Evolutionary conservation across 2,329 filamentous ascomycete species (phyloP).

Genomic region (Botrytis paeoniae): DNA sequence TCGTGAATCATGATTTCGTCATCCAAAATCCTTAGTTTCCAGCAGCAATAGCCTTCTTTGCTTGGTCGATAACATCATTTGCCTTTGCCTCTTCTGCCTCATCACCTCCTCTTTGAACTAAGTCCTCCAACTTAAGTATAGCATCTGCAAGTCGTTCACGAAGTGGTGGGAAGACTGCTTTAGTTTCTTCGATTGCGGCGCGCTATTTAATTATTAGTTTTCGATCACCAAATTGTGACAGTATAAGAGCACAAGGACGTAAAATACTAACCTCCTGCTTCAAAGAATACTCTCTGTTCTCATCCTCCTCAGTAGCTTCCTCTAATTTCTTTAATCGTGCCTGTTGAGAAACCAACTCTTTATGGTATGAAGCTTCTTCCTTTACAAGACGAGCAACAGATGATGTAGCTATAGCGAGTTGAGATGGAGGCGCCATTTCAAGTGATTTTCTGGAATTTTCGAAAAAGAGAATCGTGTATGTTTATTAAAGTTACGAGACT

Average conservation of each 20-base stretch:
- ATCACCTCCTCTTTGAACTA: slow-evolving; percentile 58
- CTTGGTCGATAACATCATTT: slow-evolving; percentile 44
- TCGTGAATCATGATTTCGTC: slow-evolving; percentile 16
- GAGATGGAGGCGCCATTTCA: slow-evolving; percentile 71
- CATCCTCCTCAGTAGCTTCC: slow-evolving; percentile 54
- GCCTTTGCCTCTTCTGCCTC: slow-evolving; percentile 53
- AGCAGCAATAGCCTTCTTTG: slow-evolving; percentile 51
- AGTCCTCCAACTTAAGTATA: slow-evolving; percentile 68
- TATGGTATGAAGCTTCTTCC: slow-evolving; percentile 87
- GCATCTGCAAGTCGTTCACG: slow-evolving; percentile 69
- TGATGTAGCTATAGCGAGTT: slow-evolving; percentile 75
- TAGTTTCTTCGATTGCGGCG: slow-evolving; percentile 77
- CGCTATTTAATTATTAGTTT: slow-evolving; percentile 28
- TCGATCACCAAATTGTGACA: neutral
- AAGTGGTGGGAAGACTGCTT: slow-evolving; percentile 73
- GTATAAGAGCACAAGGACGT: neutral
- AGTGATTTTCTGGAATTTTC: neutral
- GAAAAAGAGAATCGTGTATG: neutral
- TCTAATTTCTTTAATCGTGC: slow-evolving; percentile 61
- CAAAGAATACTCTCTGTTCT: slow-evolving; percentile 74
- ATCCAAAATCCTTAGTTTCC: slow-evolving; percentile 40
- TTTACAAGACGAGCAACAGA: slow-evolving; percentile 82
- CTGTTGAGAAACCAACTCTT: slow-evolving; percentile 75
- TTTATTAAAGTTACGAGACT: neutral
- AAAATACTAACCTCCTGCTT: slow-evolving; percentile 73